Evolutionary conservation across 2,329 filamentous ascomycete species (phyloP), one percentile per base, ranked within the genome.

Genomic region (Thelonectria olida): DNA sequence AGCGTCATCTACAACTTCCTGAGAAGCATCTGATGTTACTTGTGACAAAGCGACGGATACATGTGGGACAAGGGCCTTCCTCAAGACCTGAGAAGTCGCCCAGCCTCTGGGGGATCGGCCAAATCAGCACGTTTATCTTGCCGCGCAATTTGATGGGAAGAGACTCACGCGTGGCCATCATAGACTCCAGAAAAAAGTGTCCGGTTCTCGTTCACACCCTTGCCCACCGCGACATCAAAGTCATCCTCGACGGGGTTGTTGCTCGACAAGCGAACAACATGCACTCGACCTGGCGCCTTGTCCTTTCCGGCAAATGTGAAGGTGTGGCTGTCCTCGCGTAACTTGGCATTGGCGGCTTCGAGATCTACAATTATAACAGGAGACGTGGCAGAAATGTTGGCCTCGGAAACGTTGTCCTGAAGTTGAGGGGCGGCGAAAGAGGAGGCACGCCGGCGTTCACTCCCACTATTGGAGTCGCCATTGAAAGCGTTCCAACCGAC

Each of bases 1-100:
- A 4, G 84, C 84, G 12, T 72, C 73, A 27, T 84, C 82, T 22
- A 89, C 79, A 3, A 81, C 78, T 10, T 82, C 77, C 54, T 81
- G 79, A 19, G 84, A 77, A 9, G 66, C 71, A 13, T 15, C 62
- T n/a, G 64, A 19, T 0, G 72, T 62, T 1, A 83, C 66, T 2
- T 61, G 60, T 10, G 67, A 59, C 2, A 84, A 66, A 0, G 74
- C 72, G 4, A 70, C 66, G 0, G 79, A 81, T 0, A 85, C 77
- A 19, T 77, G 75, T 1, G 79, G 77, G 5, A 84, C 75, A 4
- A 85, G 74, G 8, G 72, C 69, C 36, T 75, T 68, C 34, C 78
- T 79, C 4, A 85, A 71, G 5, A 79, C 67, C 4, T 71, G 70
- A 1, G 78, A 75, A 0, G 81, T 84, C 4, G 78, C 75, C 66